Evolutionary conservation across 2,329 filamentous ascomycete genomes (phyloP).

Genomic region (Tolypocladium endophyticum): DNA sequence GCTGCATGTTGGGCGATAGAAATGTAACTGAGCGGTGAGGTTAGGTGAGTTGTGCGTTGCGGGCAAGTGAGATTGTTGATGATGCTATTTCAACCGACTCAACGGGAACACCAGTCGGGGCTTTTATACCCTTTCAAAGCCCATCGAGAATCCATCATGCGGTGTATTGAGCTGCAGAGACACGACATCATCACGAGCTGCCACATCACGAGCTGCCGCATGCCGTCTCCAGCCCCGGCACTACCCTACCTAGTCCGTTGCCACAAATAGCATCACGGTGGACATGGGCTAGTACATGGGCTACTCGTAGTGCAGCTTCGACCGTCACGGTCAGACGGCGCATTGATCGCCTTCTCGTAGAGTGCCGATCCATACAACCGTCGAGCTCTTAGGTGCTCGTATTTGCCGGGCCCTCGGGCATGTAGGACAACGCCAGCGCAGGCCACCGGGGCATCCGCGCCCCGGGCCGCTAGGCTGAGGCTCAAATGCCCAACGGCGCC

Average conservation of each 20-base stretch:
- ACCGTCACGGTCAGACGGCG: neutral
- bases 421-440: neutral
- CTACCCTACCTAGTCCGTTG: neutral
- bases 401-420: neutral
- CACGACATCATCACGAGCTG: neutral
- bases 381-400: neutral
- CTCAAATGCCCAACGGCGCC: neutral
- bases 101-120: neutral
- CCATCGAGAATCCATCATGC: neutral
- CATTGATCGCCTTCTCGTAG: neutral
- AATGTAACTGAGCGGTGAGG: neutral
- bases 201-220: no score
- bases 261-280: neutral
- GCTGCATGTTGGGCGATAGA: conserved; percentile 28
- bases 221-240: neutral
- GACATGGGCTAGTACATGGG: neutral
- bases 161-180: neutral
- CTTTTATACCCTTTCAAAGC: neutral
- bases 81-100: neutral
- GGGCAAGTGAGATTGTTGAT: neutral
- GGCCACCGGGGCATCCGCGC: neutral
- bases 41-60: neutral
- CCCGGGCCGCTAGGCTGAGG: neutral
- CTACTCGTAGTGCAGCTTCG: neutral
- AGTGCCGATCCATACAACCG: neutral